A percentile compares a stretch with the other conserved stretches of the same genome.
phyloP scores from a whole-genome alignment of 306 rosid species.

The Castanea mollissima region DNA sequence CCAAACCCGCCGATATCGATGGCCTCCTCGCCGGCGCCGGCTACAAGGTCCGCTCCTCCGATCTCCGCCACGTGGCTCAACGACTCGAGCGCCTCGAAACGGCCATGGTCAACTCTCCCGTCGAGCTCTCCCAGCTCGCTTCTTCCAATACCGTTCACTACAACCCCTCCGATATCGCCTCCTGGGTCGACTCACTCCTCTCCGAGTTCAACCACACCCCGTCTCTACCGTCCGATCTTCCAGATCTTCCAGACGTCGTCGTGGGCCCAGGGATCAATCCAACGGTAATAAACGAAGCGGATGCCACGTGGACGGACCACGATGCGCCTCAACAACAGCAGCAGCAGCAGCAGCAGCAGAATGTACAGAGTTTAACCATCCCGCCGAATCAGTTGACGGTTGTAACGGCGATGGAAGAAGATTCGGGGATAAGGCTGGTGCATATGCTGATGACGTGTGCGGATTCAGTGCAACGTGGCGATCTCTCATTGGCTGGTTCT shows the following conservation, averaged over 20 bases:
- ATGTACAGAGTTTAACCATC: no score
- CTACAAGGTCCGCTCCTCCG: conserved; percentile 71
- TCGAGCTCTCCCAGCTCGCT: conserved; percentile 59
- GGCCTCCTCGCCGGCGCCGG: conserved; percentile 69
- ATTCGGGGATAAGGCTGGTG: conserved; percentile 77
- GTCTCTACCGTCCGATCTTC: conserved; percentile 47
- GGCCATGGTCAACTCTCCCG: conserved; percentile 56
- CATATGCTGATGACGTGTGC: conserved; percentile 86
- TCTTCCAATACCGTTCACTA: conserved; percentile 61
- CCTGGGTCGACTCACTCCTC: conserved; percentile 84
- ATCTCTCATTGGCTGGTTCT: conserved; percentile 63
- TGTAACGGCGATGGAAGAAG: conserved; percentile 66
- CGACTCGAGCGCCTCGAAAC: conserved; percentile 63
- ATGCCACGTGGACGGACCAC: conserved; percentile 29
- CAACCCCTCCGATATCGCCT: conserved; percentile 68
- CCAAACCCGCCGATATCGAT: conserved; percentile 52
- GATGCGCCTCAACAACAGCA: conserved; percentile 23
- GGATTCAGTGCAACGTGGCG: conserved; percentile 70
- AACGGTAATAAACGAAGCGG: neutral
- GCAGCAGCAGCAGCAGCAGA: conserved; percentile 4
- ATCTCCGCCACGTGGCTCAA: conserved; percentile 67
- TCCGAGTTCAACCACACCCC: conserved; percentile 50
- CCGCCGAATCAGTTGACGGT: conserved; percentile 30
- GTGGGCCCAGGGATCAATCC: conserved; percentile 10
- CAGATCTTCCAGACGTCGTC: conserved; percentile 36